Evolutionary conservation across 345 rosid genomes (phyloP), one percentile per base, ranked within the genome.

Genomic region (Brassica rapa): DNA sequence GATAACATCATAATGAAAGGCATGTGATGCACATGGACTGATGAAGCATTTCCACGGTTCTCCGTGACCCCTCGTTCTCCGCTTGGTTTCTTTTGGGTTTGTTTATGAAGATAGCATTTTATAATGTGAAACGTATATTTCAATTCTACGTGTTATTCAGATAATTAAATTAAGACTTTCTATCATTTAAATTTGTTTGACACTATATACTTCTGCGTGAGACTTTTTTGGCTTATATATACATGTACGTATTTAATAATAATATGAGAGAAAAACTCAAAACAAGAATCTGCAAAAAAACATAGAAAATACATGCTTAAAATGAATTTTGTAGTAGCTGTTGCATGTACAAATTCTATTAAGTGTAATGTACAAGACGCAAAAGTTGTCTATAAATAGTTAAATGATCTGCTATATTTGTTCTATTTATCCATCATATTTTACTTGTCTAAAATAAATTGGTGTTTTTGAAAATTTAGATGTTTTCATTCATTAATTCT

Each of bases 21-120:
- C 82, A 73, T 79, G 82, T 67, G 78, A 37, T 73, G 82, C 82
- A 79, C 74, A 79, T 79, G 82, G 82, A 67, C 8, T n/a, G 56
- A 68, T 68, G 70, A 73, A 67, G 65, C 64, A 61, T 73, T 73
- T 60, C 68, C 70, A 66, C 70, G 57, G 32, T 25, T 49, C 63
- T 43, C 59, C 30, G 10, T 72, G 56, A 7, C 77, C 82, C 30
- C 67, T 78, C 77, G 27, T 55, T 23, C 67, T 12, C 4, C 16
- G n/a, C 1, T 77, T 70, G 25, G 49, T 35, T 70, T 53, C 1
- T 71, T 70, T 68, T 51, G 16, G 8, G 62, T 62, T 69, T 62
- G 19, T 62, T 77, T 63, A 62, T 46, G 15, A 9, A 11, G 12
- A 41, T 55, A 2, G 49, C 29, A 64, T 30, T 4, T 30, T 60